Conservation (phyloP, 495 filamentous ascomycete genomes). For the Astrothelium subdiscretum region DNA sequence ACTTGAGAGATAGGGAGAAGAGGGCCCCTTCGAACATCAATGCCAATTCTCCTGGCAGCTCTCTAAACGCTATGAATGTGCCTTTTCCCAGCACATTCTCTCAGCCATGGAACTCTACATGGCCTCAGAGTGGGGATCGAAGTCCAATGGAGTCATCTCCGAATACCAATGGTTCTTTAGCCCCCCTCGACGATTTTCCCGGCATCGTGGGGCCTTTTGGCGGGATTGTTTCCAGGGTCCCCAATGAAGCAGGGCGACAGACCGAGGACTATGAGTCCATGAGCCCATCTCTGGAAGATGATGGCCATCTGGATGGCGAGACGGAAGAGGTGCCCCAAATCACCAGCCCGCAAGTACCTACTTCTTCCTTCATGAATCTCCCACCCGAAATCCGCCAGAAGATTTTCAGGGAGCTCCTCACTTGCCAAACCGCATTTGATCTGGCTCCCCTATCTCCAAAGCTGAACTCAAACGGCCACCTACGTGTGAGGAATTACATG, state of each 20-base stretch:
- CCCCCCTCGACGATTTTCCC: no score
- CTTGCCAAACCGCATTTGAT: background rate
- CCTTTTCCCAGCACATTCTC: no score
- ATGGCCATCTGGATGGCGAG: background rate
- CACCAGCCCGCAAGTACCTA: background rate
- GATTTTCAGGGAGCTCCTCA: background rate
- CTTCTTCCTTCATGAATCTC: background rate
- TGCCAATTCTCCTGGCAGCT: no score
- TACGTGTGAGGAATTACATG: background rate
- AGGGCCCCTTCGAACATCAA: background rate
- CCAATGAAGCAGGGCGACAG: no score
- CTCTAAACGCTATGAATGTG: no score
- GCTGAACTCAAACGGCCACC: background rate
- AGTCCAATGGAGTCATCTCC: no score
- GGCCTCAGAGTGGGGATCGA: no score
- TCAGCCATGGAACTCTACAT: no score
- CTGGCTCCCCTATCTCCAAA: background rate
- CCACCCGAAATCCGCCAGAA: background rate
- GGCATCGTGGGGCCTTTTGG: no score
- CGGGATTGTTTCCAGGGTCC: no score
- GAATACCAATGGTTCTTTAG: no score
- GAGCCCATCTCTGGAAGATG: background rate
- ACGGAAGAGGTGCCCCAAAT: background rate
- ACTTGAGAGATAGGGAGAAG: background rate
- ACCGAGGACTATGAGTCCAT: background rate